Base-by-base conservation (phyloP, 2,329 filamentous ascomycete species). In the Epichloe aotearoae region DNA sequence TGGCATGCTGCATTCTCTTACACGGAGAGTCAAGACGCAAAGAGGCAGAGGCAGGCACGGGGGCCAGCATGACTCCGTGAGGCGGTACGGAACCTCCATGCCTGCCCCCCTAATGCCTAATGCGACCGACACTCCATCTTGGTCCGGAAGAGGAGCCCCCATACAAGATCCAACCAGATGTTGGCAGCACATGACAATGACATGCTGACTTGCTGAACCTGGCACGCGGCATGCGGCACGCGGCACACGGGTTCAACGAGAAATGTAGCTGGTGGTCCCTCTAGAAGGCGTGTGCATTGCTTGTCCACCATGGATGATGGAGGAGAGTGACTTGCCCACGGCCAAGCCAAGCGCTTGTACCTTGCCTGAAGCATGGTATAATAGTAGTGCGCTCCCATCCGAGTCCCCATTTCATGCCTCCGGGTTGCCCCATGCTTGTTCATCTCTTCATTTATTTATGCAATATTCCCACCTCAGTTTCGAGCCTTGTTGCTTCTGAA, bases 1-100 rank as follows among this genome's bases (percentile, higher is more conserved):
- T 46, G 44, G 30, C 33, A 40, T n/a, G 45, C 40, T 23, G 43
- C 17, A 45, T 23, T 23, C 43, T 33, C n/a, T 17, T 15, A 45
- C 19, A 26, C 19, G 20, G 17, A 26, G 41, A 36, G 26, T 46
- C 33, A 36, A 36, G 17, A 12, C 10, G 10, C 30, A 30, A 30
- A 30, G 30, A 30, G 8, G 30, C 46, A 23, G 11, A n/a, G 46
- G 14, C 30, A 49, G 47, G 23, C 15, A 38, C 34, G 46, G 50
- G 50, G 42, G 46, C 46, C 46, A 43, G 47, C 47, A 47, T 52
- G 34, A 43, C 50, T 26, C 49, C 4, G 30, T 34, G 46, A 48
- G 33, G 33, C 46, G 8, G 50, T 51, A 33, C n/a, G n/a, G 37
- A 44, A 12, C 44, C 44, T 44, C 19, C 46, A 45, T 15, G 40